phyloP scores from a whole-genome alignment of 176 grass and related monocot genomes.

The Bolboschoenus planiculmis region DNA sequence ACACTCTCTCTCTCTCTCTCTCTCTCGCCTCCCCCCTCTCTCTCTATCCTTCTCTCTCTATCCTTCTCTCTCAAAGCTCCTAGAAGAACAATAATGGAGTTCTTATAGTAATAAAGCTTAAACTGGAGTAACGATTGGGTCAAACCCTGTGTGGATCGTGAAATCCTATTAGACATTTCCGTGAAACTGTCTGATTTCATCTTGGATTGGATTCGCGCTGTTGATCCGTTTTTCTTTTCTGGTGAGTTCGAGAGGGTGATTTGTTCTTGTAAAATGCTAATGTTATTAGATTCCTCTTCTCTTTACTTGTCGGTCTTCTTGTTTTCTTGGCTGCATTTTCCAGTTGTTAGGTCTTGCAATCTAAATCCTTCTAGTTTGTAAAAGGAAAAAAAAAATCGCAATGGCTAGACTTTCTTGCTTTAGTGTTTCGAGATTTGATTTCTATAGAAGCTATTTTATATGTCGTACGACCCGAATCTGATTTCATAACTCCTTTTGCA shows the following conservation, averaged over 20 bases:
- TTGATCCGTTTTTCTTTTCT: not conserved
- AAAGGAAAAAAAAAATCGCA: not conserved
- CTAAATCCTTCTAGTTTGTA: not conserved
- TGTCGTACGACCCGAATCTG: not conserved
- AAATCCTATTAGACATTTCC: not conserved
- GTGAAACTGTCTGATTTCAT: not conserved
- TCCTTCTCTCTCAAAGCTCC: conserved; percentile 5
- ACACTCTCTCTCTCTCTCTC: not conserved
- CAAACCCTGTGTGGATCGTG: not conserved
- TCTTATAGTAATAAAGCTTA: not conserved
- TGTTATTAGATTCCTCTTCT: not conserved
- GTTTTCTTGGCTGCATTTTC: conserved; percentile 1
- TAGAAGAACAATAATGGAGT: not conserved
- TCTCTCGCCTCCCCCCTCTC: not conserved
- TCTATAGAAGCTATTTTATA: not conserved
- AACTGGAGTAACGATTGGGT: not conserved
- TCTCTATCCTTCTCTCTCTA: not conserved
- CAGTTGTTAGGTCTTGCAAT: not conserved
- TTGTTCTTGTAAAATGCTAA: not conserved
- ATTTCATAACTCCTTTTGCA: not conserved
- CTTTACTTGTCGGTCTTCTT: not conserved
- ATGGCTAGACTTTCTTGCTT: not conserved
- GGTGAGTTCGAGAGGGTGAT: not conserved
- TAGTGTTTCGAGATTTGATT: conserved; percentile 1
- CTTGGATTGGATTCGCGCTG: not conserved